These are phyloP conservation scores for Rhizopogon roseolus DNA, from an alignment of 768 basidiomycete genomes.

Conservation along the genomic window DNA sequence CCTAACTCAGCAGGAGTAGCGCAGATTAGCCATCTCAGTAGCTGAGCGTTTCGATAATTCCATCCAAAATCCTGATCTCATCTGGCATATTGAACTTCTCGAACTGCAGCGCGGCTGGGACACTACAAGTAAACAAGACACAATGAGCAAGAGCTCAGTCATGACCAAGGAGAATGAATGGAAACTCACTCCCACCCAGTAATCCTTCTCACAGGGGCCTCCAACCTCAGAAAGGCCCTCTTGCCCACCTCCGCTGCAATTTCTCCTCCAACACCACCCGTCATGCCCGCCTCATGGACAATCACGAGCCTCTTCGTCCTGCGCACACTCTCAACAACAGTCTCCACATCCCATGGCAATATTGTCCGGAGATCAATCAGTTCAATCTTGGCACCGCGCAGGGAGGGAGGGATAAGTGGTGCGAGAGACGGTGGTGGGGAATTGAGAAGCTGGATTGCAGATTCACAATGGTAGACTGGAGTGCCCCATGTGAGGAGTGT, in stretches of 20 bases:
- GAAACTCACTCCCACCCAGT: slow-evolving; percentile 90
- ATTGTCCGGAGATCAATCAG: slow-evolving; percentile 89
- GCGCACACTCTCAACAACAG: slow-evolving; percentile 75
- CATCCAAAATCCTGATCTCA: slow-evolving; percentile 76
- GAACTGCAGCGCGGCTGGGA: slow-evolving; percentile 79
- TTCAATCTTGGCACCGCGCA: slow-evolving; percentile 73
- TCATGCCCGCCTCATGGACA: slow-evolving; percentile 88
- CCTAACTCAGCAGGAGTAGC: not conserved
- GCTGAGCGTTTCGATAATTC: slow-evolving; percentile 73
- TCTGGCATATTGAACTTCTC: slow-evolving; percentile 95
- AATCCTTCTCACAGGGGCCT: slow-evolving; percentile 83
- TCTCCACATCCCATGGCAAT: slow-evolving; percentile 84
- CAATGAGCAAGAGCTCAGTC: not conserved
- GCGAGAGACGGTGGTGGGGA: slow-evolving; percentile 63
- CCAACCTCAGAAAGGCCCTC: slow-evolving; percentile 80
- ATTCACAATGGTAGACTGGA: slow-evolving; percentile 85
- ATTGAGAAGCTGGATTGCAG: slow-evolving; percentile 68
- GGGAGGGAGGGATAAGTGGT: slow-evolving; percentile 54
- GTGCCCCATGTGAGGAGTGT: slow-evolving; percentile 94
- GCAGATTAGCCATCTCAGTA: slow-evolving; percentile 38
- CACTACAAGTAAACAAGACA: slow-evolving; percentile 35
- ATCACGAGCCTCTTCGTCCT: slow-evolving; percentile 83
- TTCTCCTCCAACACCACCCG: slow-evolving; percentile 86
- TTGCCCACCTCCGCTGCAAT: slow-evolving; percentile 90
- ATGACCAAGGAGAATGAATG: not conserved